phyloP scores from a whole-genome alignment of 106 monocot genomes.

The Apostasia shenzhenica region DNA sequence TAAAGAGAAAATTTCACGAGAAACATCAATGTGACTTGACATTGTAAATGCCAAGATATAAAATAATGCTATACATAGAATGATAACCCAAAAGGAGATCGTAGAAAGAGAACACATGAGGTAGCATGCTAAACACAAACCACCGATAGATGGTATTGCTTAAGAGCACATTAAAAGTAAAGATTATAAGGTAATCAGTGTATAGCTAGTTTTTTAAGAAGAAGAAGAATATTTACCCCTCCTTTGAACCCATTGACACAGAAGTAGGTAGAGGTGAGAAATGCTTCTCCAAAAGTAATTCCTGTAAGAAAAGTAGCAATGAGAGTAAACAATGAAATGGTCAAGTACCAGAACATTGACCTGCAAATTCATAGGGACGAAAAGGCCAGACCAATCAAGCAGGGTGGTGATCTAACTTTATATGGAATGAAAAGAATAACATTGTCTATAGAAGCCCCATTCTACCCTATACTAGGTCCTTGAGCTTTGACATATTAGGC shows the following conservation, averaged over 20 bases:
- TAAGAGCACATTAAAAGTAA: too few relatives aligned
- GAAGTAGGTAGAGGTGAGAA: constrained; percentile 29
- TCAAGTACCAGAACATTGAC: background rate
- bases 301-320: constrained; percentile 33
- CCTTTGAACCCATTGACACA: constrained; percentile 23
- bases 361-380: background rate
- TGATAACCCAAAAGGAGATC: too few relatives aligned
- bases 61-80: too few relatives aligned
- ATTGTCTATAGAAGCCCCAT: too few relatives aligned
- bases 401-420: too few relatives aligned
- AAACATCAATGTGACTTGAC: too few relatives aligned
- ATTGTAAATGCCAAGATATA: too few relatives aligned
- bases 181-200: too few relatives aligned
- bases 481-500: background rate
- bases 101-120: too few relatives aligned
- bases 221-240: constrained; percentile 31
- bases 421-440: too few relatives aligned
- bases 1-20: constrained; percentile 12
- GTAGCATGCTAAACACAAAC: too few relatives aligned
- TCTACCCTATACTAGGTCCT: background rate
- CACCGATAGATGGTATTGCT: too few relatives aligned
- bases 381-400: background rate
- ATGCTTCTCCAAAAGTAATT: constrained; percentile 53
- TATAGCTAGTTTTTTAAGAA: background rate
- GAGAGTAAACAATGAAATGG: background rate